Base-by-base conservation (phyloP, 2,329 filamentous ascomycete species). In the Xenoacremonium recifei region DNA sequence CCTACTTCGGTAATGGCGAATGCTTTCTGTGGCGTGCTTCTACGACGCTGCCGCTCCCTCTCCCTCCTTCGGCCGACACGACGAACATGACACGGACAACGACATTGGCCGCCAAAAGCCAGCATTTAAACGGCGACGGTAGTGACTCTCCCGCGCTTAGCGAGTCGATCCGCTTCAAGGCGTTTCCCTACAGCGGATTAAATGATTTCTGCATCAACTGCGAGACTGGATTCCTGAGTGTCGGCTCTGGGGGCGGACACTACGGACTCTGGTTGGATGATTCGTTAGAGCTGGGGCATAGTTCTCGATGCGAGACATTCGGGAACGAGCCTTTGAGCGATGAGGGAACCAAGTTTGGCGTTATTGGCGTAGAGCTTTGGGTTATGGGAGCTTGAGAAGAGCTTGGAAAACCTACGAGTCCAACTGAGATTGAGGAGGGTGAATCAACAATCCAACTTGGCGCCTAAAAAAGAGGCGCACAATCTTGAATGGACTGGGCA, bases 161-260 rank as follows among this genome's bases (percentile, higher is more conserved):
- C 4, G 87, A 92, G 48, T 77, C 82, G 19, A 89, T 97, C 53
- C 83, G 93, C 16, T 99, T 99, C 77, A 96, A 96, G 68, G 92
- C 92, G 0, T 99, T 97, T 58, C 91, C 92, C 0, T 97, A 96
- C 61, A 95, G 87, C 42, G 93, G 93, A 5, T 80, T 95, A 30
- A 97, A 99, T 64, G 93, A 97, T 65, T 99, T 95, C 63, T 89
- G 92, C 72, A 93, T 97, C 53, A 87, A 95, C 58, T 97, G 92
- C 67, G 90, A 97, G 67, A 75, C 81, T 3, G 80, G 84, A 18
- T 97, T 87, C 62, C 67, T 99, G 12, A 93, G 87, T 58, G 77
- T 97, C 16, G 93, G 93, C 10, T 92, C 89, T 41, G 89, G 76
- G 32, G 90, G 96, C 54, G 92, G 93, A 1, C 87, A 87, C 56